Evolutionary conservation across 2,329 filamentous ascomycete genomes (phyloP), one percentile per base, ranked within the genome.

Genomic region (Arthroderma sp.): DNA sequence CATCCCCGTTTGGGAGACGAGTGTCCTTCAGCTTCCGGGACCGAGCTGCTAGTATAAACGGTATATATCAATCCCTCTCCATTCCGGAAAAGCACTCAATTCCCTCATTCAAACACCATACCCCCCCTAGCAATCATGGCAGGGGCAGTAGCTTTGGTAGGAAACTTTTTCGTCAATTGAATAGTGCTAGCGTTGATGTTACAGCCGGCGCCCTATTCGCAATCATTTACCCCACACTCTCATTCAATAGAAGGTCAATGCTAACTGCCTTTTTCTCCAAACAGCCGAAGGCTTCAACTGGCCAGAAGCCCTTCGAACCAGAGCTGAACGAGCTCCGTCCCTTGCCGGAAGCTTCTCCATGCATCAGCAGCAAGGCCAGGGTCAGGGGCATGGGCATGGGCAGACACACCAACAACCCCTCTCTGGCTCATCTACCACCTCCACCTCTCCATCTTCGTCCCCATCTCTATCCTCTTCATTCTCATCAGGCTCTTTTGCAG

Each of bases 211-310:
- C 21, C 25, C 13, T 31, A 33, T 51, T 33, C 28, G 47, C 9
- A 51, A 31, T n/a, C 13, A 33, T 33, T 19, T 17, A 13, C 47
- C 23, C 28, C 63, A 60, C 66, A 67, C 63, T 63, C 62, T 60
- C 63, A 65, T 63, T 60, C 66, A 61, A n/a, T 63, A 67, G 64
- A 70, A 43, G 52, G 15, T 43, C 19, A 28, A 70, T 63, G 39
- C 37, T 39, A 67, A 70, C 64, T 71, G 61, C 66, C 73, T 19
- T 15, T 41, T 70, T 65, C 70, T 68, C 66, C 63, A 61, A 62
- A 75, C 82, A 91, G 87, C 88, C 79, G 89, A 93, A 80, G 88
- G 88, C 72, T 95, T 94, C 81, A 95, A 95, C 76, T 95, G 91
- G 87, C 88, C 89, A 70, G 91, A 96, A 77, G 91, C 95, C 77